A percentile compares a stretch with the other conserved stretches of the same genome.
Evolutionary conservation across 192 early-diverging fungal genomes (phyloP).

Genomic region (Coemansia reversa): DNA sequence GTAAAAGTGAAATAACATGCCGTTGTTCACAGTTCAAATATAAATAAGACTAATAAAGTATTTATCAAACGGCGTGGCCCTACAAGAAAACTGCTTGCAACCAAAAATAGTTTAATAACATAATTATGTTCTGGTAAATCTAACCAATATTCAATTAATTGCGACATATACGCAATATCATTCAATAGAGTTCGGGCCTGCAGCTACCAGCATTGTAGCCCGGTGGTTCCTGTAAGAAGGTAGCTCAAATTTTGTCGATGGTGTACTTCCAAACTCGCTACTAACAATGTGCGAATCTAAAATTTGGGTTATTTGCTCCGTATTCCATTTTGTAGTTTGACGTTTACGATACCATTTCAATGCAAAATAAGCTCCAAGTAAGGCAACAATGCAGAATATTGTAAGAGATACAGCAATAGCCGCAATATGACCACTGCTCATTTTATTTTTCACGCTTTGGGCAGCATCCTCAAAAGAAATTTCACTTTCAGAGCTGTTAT

Average conservation of each 20-base stretch:
- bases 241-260: slow-evolving; percentile 19
- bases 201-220: slow-evolving; percentile 34
- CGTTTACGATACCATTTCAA: slow-evolving; percentile 27
- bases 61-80: no score
- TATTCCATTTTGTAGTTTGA: slow-evolving; percentile 23
- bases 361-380: slow-evolving; percentile 18
- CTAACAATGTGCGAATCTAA: slow-evolving; percentile 41
- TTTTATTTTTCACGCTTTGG: neutral
- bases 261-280: slow-evolving; percentile 26
- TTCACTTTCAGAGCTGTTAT: no score
- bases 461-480: neutral
- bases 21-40: neutral
- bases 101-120: no score
- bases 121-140: no score
- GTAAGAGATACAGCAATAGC: slow-evolving; percentile 21
- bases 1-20: no score
- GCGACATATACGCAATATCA: no score
- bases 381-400: slow-evolving; percentile 2
- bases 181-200: slow-evolving; percentile 12
- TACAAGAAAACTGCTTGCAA: no score
- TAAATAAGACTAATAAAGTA: no score
- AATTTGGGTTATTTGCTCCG: slow-evolving; percentile 29
- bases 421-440: slow-evolving; percentile 20
- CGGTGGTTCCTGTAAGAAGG: slow-evolving; percentile 41
- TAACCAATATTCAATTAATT: no score